A percentile compares a stretch with the other conserved stretches of the same genome.
phyloP scores from a whole-genome alignment of 495 filamentous ascomycete species.

The Rostrohypoxylon terebratum region DNA sequence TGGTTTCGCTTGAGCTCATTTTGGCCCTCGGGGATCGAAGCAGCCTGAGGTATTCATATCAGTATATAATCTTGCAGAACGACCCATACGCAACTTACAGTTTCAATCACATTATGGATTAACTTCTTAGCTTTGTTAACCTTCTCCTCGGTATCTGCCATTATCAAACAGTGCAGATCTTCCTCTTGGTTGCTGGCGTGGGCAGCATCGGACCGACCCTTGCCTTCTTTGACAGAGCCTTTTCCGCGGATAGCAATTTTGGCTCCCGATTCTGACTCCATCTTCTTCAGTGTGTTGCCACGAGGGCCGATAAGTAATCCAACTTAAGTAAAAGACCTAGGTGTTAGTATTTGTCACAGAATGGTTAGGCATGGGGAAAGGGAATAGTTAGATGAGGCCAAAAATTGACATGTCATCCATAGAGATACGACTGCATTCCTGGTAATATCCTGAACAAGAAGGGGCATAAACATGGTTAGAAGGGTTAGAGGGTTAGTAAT shows the following conservation, averaged over 20 bases:
- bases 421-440: constrained; percentile 47
- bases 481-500: constrained; percentile 98
- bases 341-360: constrained; percentile 82
- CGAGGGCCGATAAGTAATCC: constrained; percentile 99
- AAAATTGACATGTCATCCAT: constrained; percentile 46
- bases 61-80: constrained; percentile 25
- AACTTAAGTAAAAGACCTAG: constrained; percentile 93
- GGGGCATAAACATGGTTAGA: constrained; percentile 70
- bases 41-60: constrained; percentile 72
- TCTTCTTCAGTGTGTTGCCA: constrained; percentile 99
- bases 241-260: constrained; percentile 99
- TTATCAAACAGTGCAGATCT: constrained; percentile 98
- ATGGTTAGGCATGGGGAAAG: constrained; percentile 52
- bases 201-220: constrained; percentile 97
- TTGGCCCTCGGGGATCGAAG: constrained; percentile 97
- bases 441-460: constrained; percentile 54
- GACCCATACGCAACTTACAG: constrained; percentile 69
- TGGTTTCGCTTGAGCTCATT: constrained; percentile 99
- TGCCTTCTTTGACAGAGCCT: constrained; percentile 99
- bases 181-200: constrained; percentile 99
- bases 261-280: constrained; percentile 95
- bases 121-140: constrained; percentile 97
- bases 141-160: constrained; percentile 98
- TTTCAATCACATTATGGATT: constrained; percentile 98
- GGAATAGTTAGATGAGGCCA: constrained; percentile 55